Base-by-base conservation (phyloP, 2,329 filamentous ascomycete species). In the Penicillium italicum region DNA sequence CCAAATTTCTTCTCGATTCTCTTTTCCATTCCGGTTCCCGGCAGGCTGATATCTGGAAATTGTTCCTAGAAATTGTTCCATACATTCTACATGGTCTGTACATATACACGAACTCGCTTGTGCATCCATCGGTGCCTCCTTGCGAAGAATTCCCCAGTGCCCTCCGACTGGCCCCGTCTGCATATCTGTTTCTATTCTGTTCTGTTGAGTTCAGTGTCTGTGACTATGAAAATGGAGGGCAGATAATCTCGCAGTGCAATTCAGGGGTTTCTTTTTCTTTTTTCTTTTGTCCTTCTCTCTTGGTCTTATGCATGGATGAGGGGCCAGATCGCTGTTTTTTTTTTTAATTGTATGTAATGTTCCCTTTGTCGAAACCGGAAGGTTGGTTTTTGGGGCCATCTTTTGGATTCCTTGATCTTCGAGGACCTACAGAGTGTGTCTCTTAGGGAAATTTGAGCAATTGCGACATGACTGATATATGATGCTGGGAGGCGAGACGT, bases 71-170 rank as follows among this genome's bases (percentile, higher is more conserved):
- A 57, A 41, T 61, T 57, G 52, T 56, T 57, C 48, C 59, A 58
- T 62, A 63, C 60, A 65, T 64, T 62, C 57, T 66, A 64, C 62
- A 62, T 66, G 64, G 56, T 61, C 63, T 72, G 68, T 72, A 71
- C 65, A 72, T 72, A 72, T 72, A 65, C 46, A 62, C 60, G n/a
- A 37, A 40, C 26, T 37, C 46, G 31, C 52, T 16, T 20, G 26
- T 11, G 16, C 40, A 46, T 67, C 56, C 62, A 66, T 64, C 56
- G 56, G 10, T 55, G 20, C 20, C 18, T 16, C 20, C 26, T 20
- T 47, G 42, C 20, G 34, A 52, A 45, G n/a, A n/a, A n/a, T 11
- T n/a, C 11, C 18, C n/a, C 26, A 20, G 14, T 47, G 41, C 26
- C 26, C 24, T 47, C 42, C 26, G 14, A 24, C 31, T 30, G 40